Conservation (phyloP, 164 flowering plant species). For the Dillenia turbinata region DNA sequence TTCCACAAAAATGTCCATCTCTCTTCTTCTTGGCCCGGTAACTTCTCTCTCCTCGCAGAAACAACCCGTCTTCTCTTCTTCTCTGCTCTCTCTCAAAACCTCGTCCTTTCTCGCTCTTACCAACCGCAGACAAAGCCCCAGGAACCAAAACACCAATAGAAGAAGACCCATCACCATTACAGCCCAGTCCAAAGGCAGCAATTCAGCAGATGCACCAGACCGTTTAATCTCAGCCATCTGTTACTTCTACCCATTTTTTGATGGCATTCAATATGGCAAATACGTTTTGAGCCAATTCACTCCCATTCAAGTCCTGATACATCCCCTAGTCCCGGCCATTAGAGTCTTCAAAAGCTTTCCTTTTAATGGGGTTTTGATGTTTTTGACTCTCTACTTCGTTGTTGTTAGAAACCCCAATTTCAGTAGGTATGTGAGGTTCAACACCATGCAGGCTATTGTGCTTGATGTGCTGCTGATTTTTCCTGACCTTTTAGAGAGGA, state of each 20-base stretch:
- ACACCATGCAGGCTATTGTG: slow-evolving; percentile 94
- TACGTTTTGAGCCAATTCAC: slow-evolving; percentile 74
- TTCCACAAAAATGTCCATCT: slow-evolving; percentile 19
- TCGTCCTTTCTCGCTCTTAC: slow-evolving; percentile 9
- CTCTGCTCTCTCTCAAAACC: slow-evolving; percentile 12
- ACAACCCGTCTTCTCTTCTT: slow-evolving; percentile 5
- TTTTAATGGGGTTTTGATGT: slow-evolving; percentile 79
- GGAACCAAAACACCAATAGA: background rate
- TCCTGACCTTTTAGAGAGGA: slow-evolving; percentile 85
- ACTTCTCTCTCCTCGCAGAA: slow-evolving; percentile 11
- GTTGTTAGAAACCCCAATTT: slow-evolving; percentile 83
- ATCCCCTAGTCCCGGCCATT: slow-evolving; percentile 79
- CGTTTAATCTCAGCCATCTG: slow-evolving; percentile 78
- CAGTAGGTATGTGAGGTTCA: slow-evolving; percentile 92
- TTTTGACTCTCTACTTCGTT: slow-evolving; percentile 77
- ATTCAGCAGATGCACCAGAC: slow-evolving; percentile 60
- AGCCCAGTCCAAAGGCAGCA: slow-evolving; percentile 36
- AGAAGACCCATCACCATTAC: slow-evolving; percentile 11
- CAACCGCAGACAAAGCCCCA: slow-evolving; percentile 9
- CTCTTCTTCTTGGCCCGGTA: slow-evolving; percentile 19
- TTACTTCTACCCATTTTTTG: slow-evolving; percentile 95
- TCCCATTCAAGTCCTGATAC: slow-evolving; percentile 59
- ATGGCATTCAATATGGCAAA: slow-evolving; percentile 88
- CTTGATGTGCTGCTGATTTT: slow-evolving; percentile 90
- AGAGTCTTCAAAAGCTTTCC: slow-evolving; percentile 85